phyloP scores from a whole-genome alignment of 495 filamentous ascomycete genomes.

The Talaromyces liani region DNA sequence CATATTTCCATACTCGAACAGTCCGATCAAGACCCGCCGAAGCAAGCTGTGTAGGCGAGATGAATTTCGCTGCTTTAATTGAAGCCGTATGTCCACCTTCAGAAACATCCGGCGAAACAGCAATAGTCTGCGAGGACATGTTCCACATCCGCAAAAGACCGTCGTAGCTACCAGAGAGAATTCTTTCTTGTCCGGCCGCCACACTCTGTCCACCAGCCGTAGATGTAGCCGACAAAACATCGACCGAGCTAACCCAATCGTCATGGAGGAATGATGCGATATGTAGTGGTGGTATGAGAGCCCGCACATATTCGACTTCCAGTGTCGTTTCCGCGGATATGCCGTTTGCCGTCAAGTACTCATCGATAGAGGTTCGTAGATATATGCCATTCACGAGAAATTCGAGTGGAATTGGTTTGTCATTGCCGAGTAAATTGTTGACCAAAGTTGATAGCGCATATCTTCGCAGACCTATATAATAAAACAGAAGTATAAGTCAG shows the following conservation, averaged over 20 bases:
- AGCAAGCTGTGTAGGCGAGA: slow-evolving; percentile 66
- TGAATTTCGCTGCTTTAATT: slow-evolving; percentile 73
- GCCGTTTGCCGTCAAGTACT: slow-evolving; percentile 78
- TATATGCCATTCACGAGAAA: slow-evolving; percentile 91
- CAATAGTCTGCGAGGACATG: slow-evolving; percentile 68
- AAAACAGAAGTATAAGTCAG: background rate
- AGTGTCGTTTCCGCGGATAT: slow-evolving; percentile 81
- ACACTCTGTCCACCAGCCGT: slow-evolving; percentile 51
- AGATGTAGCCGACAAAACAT: slow-evolving; percentile 65
- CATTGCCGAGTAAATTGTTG: slow-evolving; percentile 78
- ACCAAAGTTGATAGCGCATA: slow-evolving; percentile 89
- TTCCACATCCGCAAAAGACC: slow-evolving; percentile 85
- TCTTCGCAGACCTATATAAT: slow-evolving; percentile 60
- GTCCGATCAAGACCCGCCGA: slow-evolving; percentile 77
- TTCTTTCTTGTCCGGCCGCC: slow-evolving; percentile 51
- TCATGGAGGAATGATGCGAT: slow-evolving; percentile 89
- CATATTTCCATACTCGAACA: slow-evolving; percentile 82
- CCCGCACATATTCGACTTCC: slow-evolving; percentile 86
- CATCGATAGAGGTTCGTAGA: slow-evolving; percentile 78
- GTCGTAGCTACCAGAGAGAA: slow-evolving; percentile 87
- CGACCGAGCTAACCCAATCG: slow-evolving; percentile 93
- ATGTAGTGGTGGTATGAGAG: slow-evolving; percentile 77
- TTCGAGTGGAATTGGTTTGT: slow-evolving; percentile 83
- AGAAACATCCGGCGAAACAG: slow-evolving; percentile 53
- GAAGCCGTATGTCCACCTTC: slow-evolving; percentile 66